phyloP scores from a whole-genome alignment of 2,329 filamentous ascomycete genomes.

The Fusarium neocosmosporiellum region DNA sequence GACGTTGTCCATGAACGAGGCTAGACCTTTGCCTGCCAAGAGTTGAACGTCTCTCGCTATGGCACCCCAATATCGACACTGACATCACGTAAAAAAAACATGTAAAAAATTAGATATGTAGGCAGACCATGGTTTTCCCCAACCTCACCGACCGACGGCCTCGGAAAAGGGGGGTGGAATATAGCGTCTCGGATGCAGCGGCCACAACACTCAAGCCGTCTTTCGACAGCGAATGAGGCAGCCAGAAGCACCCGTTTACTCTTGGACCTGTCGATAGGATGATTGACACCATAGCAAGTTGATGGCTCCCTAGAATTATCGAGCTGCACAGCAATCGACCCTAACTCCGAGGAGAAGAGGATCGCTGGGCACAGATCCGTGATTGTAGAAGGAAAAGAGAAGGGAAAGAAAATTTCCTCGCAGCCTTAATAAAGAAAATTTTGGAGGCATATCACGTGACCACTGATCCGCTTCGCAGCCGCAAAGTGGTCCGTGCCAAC shows the following conservation, averaged over 20 bases:
- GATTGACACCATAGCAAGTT: conserved; percentile 79
- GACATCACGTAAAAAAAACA: neutral
- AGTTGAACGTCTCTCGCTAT: neutral
- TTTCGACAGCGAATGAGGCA: conserved; percentile 75
- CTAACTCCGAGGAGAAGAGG: conserved; percentile 70
- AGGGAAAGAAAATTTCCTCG: conserved; percentile 47
- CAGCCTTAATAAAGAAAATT: conserved; percentile 41
- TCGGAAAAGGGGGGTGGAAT: conserved; percentile 92
- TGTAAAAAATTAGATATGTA: conserved; percentile 62
- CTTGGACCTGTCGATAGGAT: conserved; percentile 97
- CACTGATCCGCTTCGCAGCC: conserved; percentile 7
- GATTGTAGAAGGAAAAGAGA: conserved; percentile 53
- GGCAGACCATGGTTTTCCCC: conserved; percentile 86
- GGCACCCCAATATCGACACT: neutral
- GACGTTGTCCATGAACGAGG: neutral
- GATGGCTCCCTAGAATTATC: conserved; percentile 86
- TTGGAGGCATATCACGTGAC: conserved; percentile 21
- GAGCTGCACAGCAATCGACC: conserved; percentile 87
- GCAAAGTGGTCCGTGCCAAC: conserved; percentile 34
- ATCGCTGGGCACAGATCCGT: conserved; percentile 89
- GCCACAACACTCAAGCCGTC: conserved; percentile 72
- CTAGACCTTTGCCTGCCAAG: neutral
- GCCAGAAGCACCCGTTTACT: conserved; percentile 71
- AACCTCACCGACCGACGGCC: conserved; percentile 91
- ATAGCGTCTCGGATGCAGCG: conserved; percentile 74